Conservation (phyloP, 768 basidiomycete genomes). For the Neoboletus magnificus region DNA sequence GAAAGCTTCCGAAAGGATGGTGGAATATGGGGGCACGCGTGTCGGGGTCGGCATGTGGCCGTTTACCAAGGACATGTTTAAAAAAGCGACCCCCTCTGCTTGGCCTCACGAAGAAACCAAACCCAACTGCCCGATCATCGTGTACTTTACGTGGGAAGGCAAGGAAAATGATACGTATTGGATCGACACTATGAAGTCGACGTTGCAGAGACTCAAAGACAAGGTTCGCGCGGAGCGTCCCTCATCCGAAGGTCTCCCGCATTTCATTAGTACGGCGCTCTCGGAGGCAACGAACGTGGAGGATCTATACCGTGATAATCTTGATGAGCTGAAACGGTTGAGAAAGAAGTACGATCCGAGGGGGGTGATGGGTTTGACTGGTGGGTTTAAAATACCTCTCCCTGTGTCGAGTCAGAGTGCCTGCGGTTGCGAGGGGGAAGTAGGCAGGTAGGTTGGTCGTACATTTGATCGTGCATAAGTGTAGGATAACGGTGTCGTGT, state of each 20-base stretch:
- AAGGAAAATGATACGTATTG: constrained; percentile 8
- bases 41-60: constrained; percentile 13
- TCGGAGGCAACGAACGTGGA: not conserved
- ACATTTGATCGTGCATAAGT: not conserved
- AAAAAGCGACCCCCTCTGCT: constrained; percentile 5
- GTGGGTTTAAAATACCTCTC: constrained; percentile 18
- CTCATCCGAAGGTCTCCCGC: not conserved
- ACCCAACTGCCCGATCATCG: constrained; percentile 13
- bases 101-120: constrained; percentile 11
- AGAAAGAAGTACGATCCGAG: constrained; percentile 11
- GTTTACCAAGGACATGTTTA: constrained; percentile 13
- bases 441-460: not conserved
- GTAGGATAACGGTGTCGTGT: not conserved
- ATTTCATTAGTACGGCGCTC: constrained; percentile 8
- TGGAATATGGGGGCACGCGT: not conserved
- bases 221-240: not conserved
- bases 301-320: constrained; percentile 8
- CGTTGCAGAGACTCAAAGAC: not conserved
- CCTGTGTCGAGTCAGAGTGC: not conserved
- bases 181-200: constrained; percentile 1
- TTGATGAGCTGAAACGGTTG: not conserved
- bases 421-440: not conserved
- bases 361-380: constrained; percentile 8
- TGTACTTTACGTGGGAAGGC: constrained; percentile 15
- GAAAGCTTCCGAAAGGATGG: constrained; percentile 2